Conservation (phyloP, 495 filamentous ascomycete genomes). For the Trypethelium eluteriae region DNA sequence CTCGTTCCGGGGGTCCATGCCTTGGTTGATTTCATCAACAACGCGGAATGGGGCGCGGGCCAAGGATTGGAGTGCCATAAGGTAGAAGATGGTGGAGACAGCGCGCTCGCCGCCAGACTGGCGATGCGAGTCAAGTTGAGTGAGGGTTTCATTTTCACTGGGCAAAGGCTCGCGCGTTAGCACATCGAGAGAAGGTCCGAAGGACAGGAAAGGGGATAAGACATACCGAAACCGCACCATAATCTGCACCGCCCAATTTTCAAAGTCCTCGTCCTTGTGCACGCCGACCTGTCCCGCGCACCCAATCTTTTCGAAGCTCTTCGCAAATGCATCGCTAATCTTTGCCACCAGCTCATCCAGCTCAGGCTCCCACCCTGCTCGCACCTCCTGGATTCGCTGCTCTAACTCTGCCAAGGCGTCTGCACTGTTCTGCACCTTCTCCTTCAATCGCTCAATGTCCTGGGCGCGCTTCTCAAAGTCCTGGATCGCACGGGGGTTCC, state of each 20-base stretch:
- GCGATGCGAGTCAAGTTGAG: constrained; percentile 78
- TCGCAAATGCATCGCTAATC: constrained; percentile 82
- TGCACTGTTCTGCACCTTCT: constrained; percentile 41
- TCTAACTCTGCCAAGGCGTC: constrained; percentile 44
- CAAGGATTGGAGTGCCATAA: constrained; percentile 94
- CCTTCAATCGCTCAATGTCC: constrained; percentile 49
- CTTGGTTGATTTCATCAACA: constrained; percentile 98
- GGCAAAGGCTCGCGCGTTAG: background rate
- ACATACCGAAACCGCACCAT: constrained; percentile 83
- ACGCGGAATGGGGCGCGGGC: constrained; percentile 97
- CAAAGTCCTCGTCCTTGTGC: constrained; percentile 75
- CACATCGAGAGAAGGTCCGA: background rate
- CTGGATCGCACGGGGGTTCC: constrained; percentile 61
- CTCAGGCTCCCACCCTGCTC: constrained; percentile 68
- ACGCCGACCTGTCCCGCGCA: constrained; percentile 89
- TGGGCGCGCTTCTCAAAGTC: constrained; percentile 66
- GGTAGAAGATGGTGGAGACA: constrained; percentile 97
- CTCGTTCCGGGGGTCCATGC: constrained; percentile 98
- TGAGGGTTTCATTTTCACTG: constrained; percentile 73
- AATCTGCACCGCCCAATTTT: constrained; percentile 89
- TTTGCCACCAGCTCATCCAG: constrained; percentile 67
- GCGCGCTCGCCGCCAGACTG: constrained; percentile 95
- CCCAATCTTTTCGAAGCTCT: constrained; percentile 86
- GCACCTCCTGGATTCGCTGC: constrained; percentile 51
- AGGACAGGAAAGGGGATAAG: background rate